phyloP scores from a whole-genome alignment of 192 early-diverging fungal genomes.

The Geranomyces variabilis region DNA sequence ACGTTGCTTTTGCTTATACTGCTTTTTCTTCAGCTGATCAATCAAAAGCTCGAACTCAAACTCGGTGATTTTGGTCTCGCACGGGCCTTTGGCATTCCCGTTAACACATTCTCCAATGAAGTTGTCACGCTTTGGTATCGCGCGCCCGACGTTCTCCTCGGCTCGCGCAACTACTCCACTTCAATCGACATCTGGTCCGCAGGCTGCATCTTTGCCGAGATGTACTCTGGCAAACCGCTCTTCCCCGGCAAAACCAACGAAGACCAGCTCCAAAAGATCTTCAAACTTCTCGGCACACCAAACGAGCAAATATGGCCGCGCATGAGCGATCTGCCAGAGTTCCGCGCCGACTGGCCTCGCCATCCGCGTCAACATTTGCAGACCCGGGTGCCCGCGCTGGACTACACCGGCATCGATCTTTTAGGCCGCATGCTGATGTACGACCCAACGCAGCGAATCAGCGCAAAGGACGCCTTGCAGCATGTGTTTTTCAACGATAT shows the following conservation, averaged over 20 bases:
- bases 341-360: constrained; percentile 73
- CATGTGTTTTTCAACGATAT: constrained; percentile 69
- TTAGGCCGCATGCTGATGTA: constrained; percentile 76
- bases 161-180: constrained; percentile 91
- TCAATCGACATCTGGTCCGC: constrained; percentile 98
- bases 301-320: constrained; percentile 79
- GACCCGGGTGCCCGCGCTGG: constrained; percentile 79
- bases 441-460: constrained; percentile 76
- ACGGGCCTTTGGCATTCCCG: constrained; percentile 93
- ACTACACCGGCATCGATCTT: constrained; percentile 78
- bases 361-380: constrained; percentile 73
- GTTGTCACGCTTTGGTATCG: constrained; percentile 99
- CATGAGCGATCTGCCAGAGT: constrained; percentile 87
- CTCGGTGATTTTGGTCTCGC: constrained; percentile 93
- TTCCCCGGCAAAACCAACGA: constrained; percentile 91
- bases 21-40: constrained; percentile 67
- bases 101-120: constrained; percentile 73
- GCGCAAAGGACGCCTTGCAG: constrained; percentile 73
- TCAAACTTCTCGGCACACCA: constrained; percentile 79
- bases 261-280: constrained; percentile 90
- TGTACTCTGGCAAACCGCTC: constrained; percentile 80
- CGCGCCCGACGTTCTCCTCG: constrained; percentile 92
- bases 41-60: constrained; percentile 70
- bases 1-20: no score
- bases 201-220: constrained; percentile 96